Percentiles rank a stretch among this genome's conserved stretches.
These are phyloP conservation scores for Kalmanozyma brasiliensis DNA, from an alignment of 1,284 basidiomycete genomes.

Conservation along the genomic window DNA sequence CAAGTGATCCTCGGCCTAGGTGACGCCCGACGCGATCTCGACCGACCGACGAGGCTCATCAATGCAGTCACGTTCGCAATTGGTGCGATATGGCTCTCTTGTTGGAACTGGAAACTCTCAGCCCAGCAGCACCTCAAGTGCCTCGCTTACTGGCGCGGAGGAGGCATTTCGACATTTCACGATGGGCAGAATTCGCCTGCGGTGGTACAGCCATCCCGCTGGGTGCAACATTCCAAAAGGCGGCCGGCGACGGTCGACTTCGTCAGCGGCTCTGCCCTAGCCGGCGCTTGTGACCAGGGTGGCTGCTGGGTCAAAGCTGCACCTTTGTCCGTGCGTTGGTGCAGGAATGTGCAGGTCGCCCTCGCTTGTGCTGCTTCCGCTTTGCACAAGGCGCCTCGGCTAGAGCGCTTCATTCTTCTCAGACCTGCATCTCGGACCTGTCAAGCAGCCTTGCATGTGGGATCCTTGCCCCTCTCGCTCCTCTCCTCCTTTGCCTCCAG, in stretches of 20 bases:
- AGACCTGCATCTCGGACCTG: constrained; percentile 55
- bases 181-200: neutral
- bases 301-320: neutral
- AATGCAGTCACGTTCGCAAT: no score
- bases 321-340: constrained; percentile 5
- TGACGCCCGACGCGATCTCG: constrained; percentile 13
- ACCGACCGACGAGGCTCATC: no score
- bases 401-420: constrained; percentile 39
- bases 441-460: constrained; percentile 49
- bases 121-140: constrained; percentile 18
- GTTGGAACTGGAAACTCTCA: no score
- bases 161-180: constrained; percentile 8
- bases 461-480: constrained; percentile 12
- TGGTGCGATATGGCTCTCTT: no score
- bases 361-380: constrained; percentile 17
- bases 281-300: no score
- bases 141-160: constrained; percentile 26
- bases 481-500: constrained; percentile 11
- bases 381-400: constrained; percentile 31
- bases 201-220: no score
- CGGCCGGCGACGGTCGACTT: no score
- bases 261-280: neutral
- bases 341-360: constrained; percentile 3
- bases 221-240: no score
- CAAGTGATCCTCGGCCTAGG: constrained; percentile 20